Evolutionary conservation across 768 basidiomycete species (phyloP).

Genomic region (Rhodosporidiobolus sp.): DNA sequence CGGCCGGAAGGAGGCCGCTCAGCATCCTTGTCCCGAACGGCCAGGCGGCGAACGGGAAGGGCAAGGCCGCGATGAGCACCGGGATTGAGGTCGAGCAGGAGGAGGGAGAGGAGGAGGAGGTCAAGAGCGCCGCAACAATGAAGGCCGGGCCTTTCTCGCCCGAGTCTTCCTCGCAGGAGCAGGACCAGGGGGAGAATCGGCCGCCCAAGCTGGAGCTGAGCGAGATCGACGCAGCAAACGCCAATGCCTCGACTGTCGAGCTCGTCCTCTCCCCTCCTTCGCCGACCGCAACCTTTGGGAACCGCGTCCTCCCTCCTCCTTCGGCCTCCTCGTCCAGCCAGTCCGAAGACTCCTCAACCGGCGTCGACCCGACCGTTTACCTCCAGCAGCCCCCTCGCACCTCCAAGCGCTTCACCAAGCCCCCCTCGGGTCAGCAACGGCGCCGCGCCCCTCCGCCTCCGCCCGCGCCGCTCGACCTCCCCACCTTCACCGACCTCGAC

Average conservation of each 20-base stretch:
- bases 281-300: not conserved
- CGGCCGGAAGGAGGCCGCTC: not conserved
- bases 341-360: not conserved
- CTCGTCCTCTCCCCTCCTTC: conserved; percentile 34
- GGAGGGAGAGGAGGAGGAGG: conserved; percentile 8
- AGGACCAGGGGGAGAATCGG: not conserved
- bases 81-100: conserved; percentile 8
- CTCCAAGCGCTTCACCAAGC: not conserved
- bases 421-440: not conserved
- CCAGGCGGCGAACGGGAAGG: not conserved
- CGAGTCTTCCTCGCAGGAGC: no score
- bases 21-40: conserved; percentile 7
- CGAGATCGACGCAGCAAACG: not conserved
- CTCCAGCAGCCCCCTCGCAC: conserved; percentile 10
- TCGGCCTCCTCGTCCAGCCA: not conserved
- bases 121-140: conserved; percentile 1
- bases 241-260: conserved; percentile 3
- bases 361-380: not conserved
- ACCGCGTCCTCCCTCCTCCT: not conserved
- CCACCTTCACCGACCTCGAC: conserved; percentile 36
- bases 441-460: conserved; percentile 35
- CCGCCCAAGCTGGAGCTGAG: not conserved
- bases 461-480: conserved; percentile 24
- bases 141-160: not conserved
- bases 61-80: not conserved